Base-by-base conservation (phyloP, 495 filamentous ascomycete genomes). In the Elaphomyces granulatus region DNA sequence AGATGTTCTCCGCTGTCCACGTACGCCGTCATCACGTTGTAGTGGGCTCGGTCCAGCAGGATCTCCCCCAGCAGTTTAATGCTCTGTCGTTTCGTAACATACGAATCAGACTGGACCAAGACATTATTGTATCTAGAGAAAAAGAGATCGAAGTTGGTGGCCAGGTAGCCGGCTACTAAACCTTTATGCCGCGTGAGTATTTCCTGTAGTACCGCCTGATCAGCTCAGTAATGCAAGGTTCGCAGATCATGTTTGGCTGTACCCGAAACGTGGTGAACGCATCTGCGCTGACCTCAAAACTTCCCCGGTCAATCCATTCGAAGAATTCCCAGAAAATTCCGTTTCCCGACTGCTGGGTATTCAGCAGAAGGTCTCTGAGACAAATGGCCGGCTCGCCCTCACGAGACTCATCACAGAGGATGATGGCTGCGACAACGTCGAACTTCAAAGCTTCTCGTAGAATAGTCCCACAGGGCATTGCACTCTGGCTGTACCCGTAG, bases 301-400 rank as follows among this genome's bases (percentile, higher is more conserved):
- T 85, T 44, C 84, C 80, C 51, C 81, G 78, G 55, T 96, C 85
- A 41, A 99, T 94, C 83, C 87, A 99, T 35, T 83, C 73, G 52
- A 99, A 99, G 60, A 96, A 96, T n/a, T 70, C 74, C 92, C 92
- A 99, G 54, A 99, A 95, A 1, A 94, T 73, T 0, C 87, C 87
- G 10, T 72, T 67, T 14, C 86, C 86, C 8, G 65, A 75, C 45
- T 85, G 79, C 20, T 67, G 72, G 9, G 70, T 56, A 18, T 77
- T 74, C 15, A 74, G 70, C 46, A 86, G 75, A 41, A 92, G 74
- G 1, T 72, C 77, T 2, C 62, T 72, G 4, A 87, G 59, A 38
- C 68, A 61, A 36, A 68, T 63, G 2, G 59, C 64, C 4, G 60
- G 47, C 43, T 67, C 64, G 2, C 75, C 77, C 35, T 75, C 70